These are phyloP conservation scores for Fusarium neocosmosporiellum DNA, from an alignment of 2,329 filamentous ascomycete genomes.

Conservation along the genomic window DNA sequence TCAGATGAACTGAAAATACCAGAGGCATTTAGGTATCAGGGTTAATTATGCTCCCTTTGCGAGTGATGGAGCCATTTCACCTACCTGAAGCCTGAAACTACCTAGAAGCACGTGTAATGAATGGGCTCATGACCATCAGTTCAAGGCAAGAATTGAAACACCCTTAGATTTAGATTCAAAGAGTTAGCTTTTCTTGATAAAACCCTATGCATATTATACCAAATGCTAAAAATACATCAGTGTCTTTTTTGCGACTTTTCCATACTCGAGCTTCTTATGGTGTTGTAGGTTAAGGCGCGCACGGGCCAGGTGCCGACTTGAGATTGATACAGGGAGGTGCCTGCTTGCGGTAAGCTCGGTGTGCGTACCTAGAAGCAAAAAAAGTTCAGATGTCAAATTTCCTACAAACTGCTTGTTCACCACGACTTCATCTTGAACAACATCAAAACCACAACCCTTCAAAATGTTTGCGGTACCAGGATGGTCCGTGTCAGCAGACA, in stretches of 20 bases:
- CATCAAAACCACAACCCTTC: slow-evolving; percentile 5
- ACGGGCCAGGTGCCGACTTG: not conserved
- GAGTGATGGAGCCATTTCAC: not conserved
- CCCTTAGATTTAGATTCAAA: too few relatives aligned
- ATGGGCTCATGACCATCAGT: not conserved
- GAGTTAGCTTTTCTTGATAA: not conserved
- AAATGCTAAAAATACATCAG: not conserved
- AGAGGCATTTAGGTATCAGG: not conserved
- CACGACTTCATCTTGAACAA: slow-evolving; percentile 23
- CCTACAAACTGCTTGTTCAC: not conserved
- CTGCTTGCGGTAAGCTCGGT: not conserved
- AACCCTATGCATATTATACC: too few relatives aligned
- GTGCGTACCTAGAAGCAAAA: not conserved
- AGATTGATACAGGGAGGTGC: not conserved
- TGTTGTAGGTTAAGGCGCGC: not conserved
- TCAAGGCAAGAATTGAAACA: not conserved
- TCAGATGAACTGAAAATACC: not conserved
- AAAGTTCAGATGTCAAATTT: not conserved
- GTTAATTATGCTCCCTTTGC: not conserved
- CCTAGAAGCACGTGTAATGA: not conserved
- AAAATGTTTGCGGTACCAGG: slow-evolving; percentile 93
- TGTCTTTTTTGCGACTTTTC: too few relatives aligned
- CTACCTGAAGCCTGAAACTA: too few relatives aligned
- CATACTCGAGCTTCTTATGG: not conserved
- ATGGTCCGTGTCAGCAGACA: slow-evolving; percentile 83